These are phyloP conservation scores for Lactarius akahatsu DNA, from an alignment of 768 basidiomycete genomes.

Conservation along the genomic window DNA sequence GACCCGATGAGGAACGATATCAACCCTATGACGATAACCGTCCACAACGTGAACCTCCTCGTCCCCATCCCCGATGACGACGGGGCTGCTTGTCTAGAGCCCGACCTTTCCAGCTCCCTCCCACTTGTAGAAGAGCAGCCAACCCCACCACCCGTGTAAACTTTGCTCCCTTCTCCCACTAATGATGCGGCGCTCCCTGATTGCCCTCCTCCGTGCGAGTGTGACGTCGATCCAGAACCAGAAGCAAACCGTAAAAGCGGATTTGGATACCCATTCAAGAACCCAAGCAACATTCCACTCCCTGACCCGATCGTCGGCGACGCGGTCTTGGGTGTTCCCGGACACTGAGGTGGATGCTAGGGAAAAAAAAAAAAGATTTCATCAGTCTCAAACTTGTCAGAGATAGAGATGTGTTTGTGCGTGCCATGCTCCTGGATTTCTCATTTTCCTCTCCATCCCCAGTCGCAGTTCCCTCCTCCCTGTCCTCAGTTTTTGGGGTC, in stretches of 20 bases:
- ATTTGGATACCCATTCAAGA: slow-evolving; percentile 60
- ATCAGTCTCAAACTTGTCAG: background rate
- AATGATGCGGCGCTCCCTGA: slow-evolving; percentile 25
- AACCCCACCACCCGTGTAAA: slow-evolving; percentile 6
- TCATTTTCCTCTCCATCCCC: slow-evolving; percentile 21
- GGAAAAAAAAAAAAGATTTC: background rate
- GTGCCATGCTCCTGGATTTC: slow-evolving; percentile 24
- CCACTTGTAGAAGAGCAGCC: slow-evolving; percentile 1
- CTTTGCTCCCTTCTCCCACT: slow-evolving; percentile 4
- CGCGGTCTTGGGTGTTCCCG: slow-evolving; percentile 28
- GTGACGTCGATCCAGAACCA: slow-evolving; percentile 26
- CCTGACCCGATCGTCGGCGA: slow-evolving; percentile 33
- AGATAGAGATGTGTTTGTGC: slow-evolving; percentile 5
- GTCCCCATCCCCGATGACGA: slow-evolving; percentile 17
- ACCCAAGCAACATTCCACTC: slow-evolving; percentile 50
- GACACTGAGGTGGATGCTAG: slow-evolving; percentile 30
- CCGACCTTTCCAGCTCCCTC: slow-evolving; percentile 1
- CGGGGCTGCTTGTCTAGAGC: slow-evolving; percentile 12
- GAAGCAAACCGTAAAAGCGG: slow-evolving; percentile 53
- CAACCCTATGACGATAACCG: slow-evolving; percentile 73
- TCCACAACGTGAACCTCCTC: slow-evolving; percentile 45
- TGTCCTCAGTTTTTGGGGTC: slow-evolving; percentile 29
- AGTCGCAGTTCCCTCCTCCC: slow-evolving; percentile 15
- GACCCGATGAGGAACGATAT: slow-evolving; percentile 93
- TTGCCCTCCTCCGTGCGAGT: slow-evolving; percentile 11